These are phyloP conservation scores for Phytophthora idaei DNA, from an alignment of 352 stramenopile genomes.

Conservation along the genomic window DNA sequence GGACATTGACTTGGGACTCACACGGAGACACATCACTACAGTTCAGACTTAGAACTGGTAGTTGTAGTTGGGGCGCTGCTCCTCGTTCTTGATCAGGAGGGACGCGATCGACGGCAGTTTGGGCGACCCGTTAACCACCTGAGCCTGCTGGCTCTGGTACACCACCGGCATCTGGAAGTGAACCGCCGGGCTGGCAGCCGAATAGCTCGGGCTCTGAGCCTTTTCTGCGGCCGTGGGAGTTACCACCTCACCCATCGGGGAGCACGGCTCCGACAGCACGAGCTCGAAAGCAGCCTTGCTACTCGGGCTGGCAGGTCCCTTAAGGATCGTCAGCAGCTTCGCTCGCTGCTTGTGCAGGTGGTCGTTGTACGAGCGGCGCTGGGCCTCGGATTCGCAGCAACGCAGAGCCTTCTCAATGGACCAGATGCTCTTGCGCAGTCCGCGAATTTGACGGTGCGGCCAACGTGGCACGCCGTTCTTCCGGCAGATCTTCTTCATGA, in stretches of 20 bases:
- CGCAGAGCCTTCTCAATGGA: conserved; percentile 80
- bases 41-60: conserved; percentile 38
- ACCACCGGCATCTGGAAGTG: conserved; percentile 32
- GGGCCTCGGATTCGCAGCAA: conserved; percentile 65
- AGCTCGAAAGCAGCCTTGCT: conserved; percentile 66
- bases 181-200: conserved; percentile 1
- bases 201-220: conserved; percentile 10
- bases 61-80: conserved; percentile 27
- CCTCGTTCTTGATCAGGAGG: conserved; percentile 45
- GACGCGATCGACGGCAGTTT: conserved; percentile 68
- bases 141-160: conserved; percentile 23
- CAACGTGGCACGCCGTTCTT: conserved; percentile 78
- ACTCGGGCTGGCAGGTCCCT: conserved; percentile 51
- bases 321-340: conserved; percentile 74
- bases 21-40: conserved; percentile 10
- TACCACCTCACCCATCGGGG: conserved; percentile 48
- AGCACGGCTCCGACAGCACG: conserved; percentile 69
- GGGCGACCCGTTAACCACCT: conserved; percentile 31
- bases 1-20: conserved; percentile 18
- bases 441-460: conserved; percentile 77
- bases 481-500: conserved; percentile 88
- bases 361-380: conserved; percentile 72
- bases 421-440: conserved; percentile 78
- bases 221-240: conserved; percentile 33
- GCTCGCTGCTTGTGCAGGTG: conserved; percentile 76